Base-by-base conservation (phyloP, 441 rosid species). In the Lepidium campestre region DNA sequence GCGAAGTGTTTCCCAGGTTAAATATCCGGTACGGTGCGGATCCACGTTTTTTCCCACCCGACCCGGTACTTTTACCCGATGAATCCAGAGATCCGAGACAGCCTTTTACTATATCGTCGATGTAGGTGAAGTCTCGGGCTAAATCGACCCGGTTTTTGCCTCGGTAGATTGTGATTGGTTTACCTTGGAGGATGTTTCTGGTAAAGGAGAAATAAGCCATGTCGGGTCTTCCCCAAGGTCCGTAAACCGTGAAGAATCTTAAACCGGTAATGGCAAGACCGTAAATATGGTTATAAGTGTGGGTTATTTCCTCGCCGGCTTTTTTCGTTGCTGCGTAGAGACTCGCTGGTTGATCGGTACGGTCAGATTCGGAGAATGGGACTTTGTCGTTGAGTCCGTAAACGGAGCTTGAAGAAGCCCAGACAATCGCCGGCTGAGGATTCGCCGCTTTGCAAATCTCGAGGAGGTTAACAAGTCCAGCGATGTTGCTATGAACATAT, bases 401-500 rank as follows among this genome's bases (percentile, higher is more conserved):
- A 5, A 92, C 96, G 2, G 98, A 92, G 80, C 96, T 89, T 0
- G 98, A 92, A 0, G 98, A 92, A 6, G 98, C 98, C 98, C 97
- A 92, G 13, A 88, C 98, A 14, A 92, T 22, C 13, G 96, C 77
- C 50, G 97, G 98, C 73, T 92, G 97, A 6, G 98, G 97, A 49
- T 88, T 84, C 12, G 96, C 93, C 15, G 90, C 52, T 46, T 88
- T 90, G 57, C 89, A 86, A 19, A 64, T 83, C 78, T 92, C 98
- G 13, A 92, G 91, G 7, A 92, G 86, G 4, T 81, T 80, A 35
- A 92, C 93, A 13, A 92, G 78, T 1, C 96, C 97, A 29, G 93
- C 97, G 27, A 92, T 82, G 79, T 90, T 90, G 56, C 89, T 83
- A 36, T 88, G 95, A 4, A 92, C 89, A 49, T 90, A 92, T 0